Conservation (phyloP, 2,329 filamentous ascomycete species). For the Colletotrichum aenigma region DNA sequence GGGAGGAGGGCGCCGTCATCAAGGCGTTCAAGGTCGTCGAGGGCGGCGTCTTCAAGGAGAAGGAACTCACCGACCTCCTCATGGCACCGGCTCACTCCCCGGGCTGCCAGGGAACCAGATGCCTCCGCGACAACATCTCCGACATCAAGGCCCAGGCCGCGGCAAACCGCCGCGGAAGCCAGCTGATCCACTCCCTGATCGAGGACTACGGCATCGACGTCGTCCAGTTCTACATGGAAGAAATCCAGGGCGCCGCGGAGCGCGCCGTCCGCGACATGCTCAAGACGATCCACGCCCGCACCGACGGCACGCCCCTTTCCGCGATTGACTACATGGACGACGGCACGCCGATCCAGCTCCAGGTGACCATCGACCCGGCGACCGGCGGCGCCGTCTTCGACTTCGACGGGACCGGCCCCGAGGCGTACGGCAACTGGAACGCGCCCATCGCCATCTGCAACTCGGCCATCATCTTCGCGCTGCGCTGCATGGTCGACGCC, state of each 20-base stretch:
- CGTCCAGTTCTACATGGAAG: slow-evolving; percentile 73
- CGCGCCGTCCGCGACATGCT: slow-evolving; percentile 75
- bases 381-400: slow-evolving; percentile 77
- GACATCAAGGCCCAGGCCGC: slow-evolving; percentile 88
- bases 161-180: slow-evolving; percentile 85
- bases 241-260: slow-evolving; percentile 82
- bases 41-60: slow-evolving; percentile 79
- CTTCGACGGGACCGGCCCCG: slow-evolving; percentile 32
- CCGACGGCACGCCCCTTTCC: slow-evolving; percentile 72
- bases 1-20: slow-evolving; percentile 69
- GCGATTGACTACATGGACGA: slow-evolving; percentile 89
- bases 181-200: slow-evolving; percentile 72
- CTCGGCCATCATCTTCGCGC: slow-evolving; percentile 36
- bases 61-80: slow-evolving; percentile 73
- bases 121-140: slow-evolving; percentile 82
- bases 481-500: slow-evolving; percentile 34
- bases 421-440: slow-evolving; percentile 34
- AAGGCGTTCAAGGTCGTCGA: slow-evolving; percentile 75
- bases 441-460: slow-evolving; percentile 34
- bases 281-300: slow-evolving; percentile 71
- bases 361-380: slow-evolving; percentile 74
- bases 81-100: slow-evolving; percentile 75
- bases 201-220: slow-evolving; percentile 74
- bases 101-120: slow-evolving; percentile 79
- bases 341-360: slow-evolving; percentile 77